Conservation (phyloP, 2,329 filamentous ascomycete genomes). For the Zymoseptoria brevis region DNA sequence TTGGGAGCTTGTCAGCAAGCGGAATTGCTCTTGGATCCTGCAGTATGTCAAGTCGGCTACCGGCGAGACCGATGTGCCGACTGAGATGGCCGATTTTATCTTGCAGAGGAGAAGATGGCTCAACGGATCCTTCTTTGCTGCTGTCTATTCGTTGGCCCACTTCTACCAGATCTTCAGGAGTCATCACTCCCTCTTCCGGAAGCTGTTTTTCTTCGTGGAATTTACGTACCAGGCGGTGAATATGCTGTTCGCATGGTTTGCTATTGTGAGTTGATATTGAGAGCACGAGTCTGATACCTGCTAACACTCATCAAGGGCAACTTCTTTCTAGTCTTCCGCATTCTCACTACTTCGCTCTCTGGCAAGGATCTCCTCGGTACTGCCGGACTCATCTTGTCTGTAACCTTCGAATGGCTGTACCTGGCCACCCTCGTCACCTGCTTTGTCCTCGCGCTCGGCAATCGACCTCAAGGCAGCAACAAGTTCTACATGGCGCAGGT, state of each 20-base stretch:
- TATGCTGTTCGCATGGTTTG: slow-evolving; percentile 99
- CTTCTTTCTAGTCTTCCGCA: slow-evolving; percentile 98
- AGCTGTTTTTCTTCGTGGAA: slow-evolving; percentile 83
- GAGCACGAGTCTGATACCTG: background rate
- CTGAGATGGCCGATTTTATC: slow-evolving; percentile 88
- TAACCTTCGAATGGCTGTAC: slow-evolving; percentile 95
- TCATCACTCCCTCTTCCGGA: slow-evolving; percentile 78
- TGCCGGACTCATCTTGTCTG: slow-evolving; percentile 69
- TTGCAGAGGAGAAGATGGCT: slow-evolving; percentile 93
- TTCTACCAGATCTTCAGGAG: slow-evolving; percentile 95
- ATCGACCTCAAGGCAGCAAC: slow-evolving; percentile 87
- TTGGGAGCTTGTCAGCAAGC: slow-evolving; percentile 95
- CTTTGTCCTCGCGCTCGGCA: slow-evolving; percentile 89
- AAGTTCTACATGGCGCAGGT: slow-evolving; percentile 94
- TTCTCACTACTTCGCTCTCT: slow-evolving; percentile 80
- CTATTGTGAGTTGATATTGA: slow-evolving; percentile 51
- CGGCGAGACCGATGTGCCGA: slow-evolving; percentile 94
- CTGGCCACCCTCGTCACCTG: slow-evolving; percentile 85
- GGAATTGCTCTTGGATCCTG: slow-evolving; percentile 94
- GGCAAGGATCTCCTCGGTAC: slow-evolving; percentile 61
- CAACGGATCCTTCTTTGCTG: slow-evolving; percentile 97
- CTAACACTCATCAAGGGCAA: slow-evolving; percentile 52
- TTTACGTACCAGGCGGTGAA: slow-evolving; percentile 91
- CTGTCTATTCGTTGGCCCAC: slow-evolving; percentile 88
- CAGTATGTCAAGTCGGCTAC: slow-evolving; percentile 97